Evolutionary conservation across 2,329 filamentous ascomycete genomes (phyloP), one percentile per base, ranked within the genome.

Genomic region (Colletotrichum brevisporum): DNA sequence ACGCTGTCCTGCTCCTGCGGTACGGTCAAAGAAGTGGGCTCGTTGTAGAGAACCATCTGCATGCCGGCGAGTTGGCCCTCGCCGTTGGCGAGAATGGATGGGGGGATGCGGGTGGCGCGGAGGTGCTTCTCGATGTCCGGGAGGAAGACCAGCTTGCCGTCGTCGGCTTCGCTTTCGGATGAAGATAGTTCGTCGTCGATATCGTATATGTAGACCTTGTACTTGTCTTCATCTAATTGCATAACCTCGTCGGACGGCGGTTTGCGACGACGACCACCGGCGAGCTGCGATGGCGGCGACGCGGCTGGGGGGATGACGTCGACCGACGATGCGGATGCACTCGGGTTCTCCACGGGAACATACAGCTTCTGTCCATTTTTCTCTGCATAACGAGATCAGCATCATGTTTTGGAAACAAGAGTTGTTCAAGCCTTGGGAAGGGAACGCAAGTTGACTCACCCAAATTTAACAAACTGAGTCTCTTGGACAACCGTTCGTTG

Each of bases 191-290:
- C 95, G 74, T 92, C 92, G 77, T 97, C 94, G 10, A 99, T 85
- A 80, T 97, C 91, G 83, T 95, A 91, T 74, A 99, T 94, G 85
- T 96, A 98, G 69, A 98, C 90, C 76, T 92, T 93, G 82, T 97
- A 87, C 75, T 93, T 92, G 39, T 93, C 91, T 80, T 97, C 91
- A 81, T 98, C 95, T 70, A 98, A 78, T 66, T 92, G 88, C 95
- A 98, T 98, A 65, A 80, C 76, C 73, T 94, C 91, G 71, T 77
- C 76, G 55, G 73, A 60, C 16, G 59, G 31, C 9, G 58, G 50
- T 51, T 52, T 55, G 58, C 47, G 60, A 70, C 72, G 50, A 52
- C 67, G 56, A 48, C 64, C 51, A 47, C 53, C 26, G 31, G 31
- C 51, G 43, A 63, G 57, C 68, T 69, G 61, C 58, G 71, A 63